Evolutionary conservation across 495 filamentous ascomycete species (phyloP).

Genomic region (Annulohypoxylon moriforme): DNA sequence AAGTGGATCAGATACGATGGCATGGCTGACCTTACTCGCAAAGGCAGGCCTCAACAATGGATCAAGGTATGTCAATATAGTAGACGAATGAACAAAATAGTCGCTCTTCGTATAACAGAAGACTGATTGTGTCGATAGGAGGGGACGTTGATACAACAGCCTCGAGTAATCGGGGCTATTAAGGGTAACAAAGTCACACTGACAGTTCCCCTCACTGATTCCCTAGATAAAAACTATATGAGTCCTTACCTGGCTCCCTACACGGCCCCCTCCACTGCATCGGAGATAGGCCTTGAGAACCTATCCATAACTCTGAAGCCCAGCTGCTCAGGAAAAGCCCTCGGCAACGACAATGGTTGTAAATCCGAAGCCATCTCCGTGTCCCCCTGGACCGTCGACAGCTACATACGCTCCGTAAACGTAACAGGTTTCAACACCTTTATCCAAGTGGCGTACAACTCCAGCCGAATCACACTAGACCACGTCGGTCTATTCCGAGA

Average conservation of each 20-base stretch:
- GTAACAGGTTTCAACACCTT: constrained; percentile 34
- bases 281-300: constrained; percentile 26
- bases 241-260: constrained; percentile 19
- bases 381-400: constrained; percentile 14
- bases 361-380: constrained; percentile 25
- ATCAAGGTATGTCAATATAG: constrained; percentile 7
- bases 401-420: constrained; percentile 27
- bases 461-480: constrained; percentile 25
- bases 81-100: background rate
- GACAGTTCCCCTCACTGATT: constrained; percentile 29
- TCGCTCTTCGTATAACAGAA: background rate
- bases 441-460: constrained; percentile 15
- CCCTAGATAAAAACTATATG: constrained; percentile 28
- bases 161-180: constrained; percentile 18
- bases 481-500: constrained; percentile 23
- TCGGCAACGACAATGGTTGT: constrained; percentile 11
- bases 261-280: background rate
- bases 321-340: constrained; percentile 27
- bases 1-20: constrained; percentile 32
- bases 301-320: constrained; percentile 25
- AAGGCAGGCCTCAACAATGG: constrained; percentile 27
- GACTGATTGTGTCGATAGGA: background rate
- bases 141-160: constrained; percentile 20
- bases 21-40: constrained; percentile 22
- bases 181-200: constrained; percentile 22